Base-by-base conservation (phyloP, 768 basidiomycete genomes). In the Kwoniella sp. region DNA sequence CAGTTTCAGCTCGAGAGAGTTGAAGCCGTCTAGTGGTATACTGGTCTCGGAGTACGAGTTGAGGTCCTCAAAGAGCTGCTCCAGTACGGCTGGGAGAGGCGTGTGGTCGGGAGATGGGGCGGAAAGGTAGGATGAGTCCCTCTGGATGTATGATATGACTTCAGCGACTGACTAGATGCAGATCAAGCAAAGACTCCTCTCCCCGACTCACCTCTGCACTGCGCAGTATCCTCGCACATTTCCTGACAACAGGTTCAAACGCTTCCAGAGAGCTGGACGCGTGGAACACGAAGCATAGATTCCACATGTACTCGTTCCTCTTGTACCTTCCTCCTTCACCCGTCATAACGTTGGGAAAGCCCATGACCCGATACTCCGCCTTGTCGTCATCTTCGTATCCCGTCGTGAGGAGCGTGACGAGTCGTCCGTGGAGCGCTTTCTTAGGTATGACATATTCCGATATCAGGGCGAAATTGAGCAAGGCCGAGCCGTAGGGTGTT, bases 21-120 rank as follows among this genome's bases (percentile, higher is more conserved):
- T 96, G 84, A 93, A 93, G 50, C 86, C 86, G 79, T 96, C 91
- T 69, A 98, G 73, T 1, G 86, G 85, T 58, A 99, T 94, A 1
- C 91, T 92, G 1, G 95, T 93, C 82, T 97, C 95, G 0, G 92
- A 93, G 82, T 95, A 98, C 8, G 93, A 94, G 81, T 97, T 98
- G 71, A 99, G 82, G 73, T 99, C 96, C 75, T 97, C 94, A 72
- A 93, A 98, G 1, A 99, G 84, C 75, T 97, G 94, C 81, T 99
- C 95, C 23, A 98, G 86, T 57, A 98, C 91, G 17, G 89, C 86
- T 75, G 89, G 86, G 31, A 93, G 86, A 2, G 87, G 85, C 23
- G 77, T 76, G 38, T 85, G 83, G 0, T 88, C 88, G 2, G 87
- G 88, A 50, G 85, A 81, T 0, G 88, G 83, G 9, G 87, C 87